A percentile compares a stretch with the other conserved stretches of the same genome.
phyloP scores from a whole-genome alignment of 805 yeast genomes.

The Metschnikowia noctiluminum region DNA sequence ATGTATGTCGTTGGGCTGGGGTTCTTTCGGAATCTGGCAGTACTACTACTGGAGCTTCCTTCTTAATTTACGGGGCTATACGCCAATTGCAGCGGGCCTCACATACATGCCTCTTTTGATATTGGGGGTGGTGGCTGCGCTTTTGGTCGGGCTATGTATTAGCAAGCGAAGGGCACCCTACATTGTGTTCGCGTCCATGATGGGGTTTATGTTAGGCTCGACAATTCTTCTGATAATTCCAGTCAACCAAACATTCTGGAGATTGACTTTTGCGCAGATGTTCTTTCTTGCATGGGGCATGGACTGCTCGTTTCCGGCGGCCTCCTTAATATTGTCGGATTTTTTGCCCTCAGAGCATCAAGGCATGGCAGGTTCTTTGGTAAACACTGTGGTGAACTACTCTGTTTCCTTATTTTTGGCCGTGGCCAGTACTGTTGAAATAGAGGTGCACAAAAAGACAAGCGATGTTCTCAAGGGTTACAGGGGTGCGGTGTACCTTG shows the following conservation, averaged over 20 bases:
- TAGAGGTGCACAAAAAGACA: conserved; percentile 8
- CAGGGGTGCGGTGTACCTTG: conserved; percentile 57
- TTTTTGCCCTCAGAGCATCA: conserved; percentile 60
- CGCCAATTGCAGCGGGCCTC: conserved; percentile 31
- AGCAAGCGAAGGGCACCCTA: conserved; percentile 46
- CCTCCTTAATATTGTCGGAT: conserved; percentile 59
- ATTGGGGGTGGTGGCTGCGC: conserved; percentile 55
- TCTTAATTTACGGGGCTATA: conserved; percentile 47
- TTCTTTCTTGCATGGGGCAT: conserved; percentile 64
- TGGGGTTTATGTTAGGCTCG: conserved; percentile 54
- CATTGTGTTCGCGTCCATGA: conserved; percentile 48
- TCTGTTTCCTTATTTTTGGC: conserved; percentile 69
- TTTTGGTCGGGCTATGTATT: conserved; percentile 48
- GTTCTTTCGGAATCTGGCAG: conserved; percentile 73
- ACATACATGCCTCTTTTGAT: conserved; percentile 48
- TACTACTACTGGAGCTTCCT: conserved; percentile 56
- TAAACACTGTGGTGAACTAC: conserved; percentile 68
- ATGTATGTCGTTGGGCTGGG: conserved; percentile 66
- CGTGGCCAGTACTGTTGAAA: conserved; percentile 64
- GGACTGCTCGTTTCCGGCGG: conserved; percentile 78
- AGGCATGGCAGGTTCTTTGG: conserved; percentile 76
- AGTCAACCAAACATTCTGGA: conserved; percentile 56
- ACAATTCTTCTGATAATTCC: conserved; percentile 56
- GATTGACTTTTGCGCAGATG: conserved; percentile 53
- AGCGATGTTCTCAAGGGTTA: conserved; percentile 39